Evolutionary conservation across 2,329 filamentous ascomycete genomes (phyloP).

Genomic region (Pseudogymnoascus sp.): DNA sequence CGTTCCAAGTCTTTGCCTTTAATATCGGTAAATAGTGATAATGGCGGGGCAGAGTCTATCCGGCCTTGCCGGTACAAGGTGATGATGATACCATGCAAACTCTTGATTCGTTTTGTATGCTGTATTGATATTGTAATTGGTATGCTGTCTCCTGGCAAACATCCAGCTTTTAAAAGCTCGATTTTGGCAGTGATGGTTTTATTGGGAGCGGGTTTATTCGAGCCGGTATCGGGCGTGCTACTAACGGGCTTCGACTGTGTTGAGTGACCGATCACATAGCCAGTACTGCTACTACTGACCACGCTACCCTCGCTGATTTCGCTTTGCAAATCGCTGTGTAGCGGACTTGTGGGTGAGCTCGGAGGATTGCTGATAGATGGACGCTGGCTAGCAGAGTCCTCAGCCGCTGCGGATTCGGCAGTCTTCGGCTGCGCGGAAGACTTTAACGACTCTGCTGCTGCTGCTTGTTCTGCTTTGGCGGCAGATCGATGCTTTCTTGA

Average conservation of each 20-base stretch:
- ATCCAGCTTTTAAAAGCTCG: constrained; percentile 74
- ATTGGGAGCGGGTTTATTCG: constrained; percentile 43
- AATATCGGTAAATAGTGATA: constrained; percentile 39
- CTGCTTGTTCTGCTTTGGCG: constrained; percentile 11
- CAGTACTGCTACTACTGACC: constrained; percentile 27
- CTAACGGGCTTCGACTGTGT: constrained; percentile 47
- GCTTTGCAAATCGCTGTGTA: constrained; percentile 51
- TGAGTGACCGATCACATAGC: constrained; percentile 32
- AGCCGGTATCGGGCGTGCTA: constrained; percentile 44
- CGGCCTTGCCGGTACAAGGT: constrained; percentile 86
- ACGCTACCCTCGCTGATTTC: constrained; percentile 63
- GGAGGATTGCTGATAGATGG: constrained; percentile 31
- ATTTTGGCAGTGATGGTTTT: constrained; percentile 82
- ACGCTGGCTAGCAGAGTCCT: constrained; percentile 28
- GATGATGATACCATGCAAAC: constrained; percentile 83
- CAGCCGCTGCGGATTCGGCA: constrained; percentile 21
- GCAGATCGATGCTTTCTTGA: constrained; percentile 48
- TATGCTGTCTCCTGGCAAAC: constrained; percentile 74
- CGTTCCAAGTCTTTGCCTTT: constrained; percentile 58
- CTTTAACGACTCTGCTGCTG: constrained; percentile 14
- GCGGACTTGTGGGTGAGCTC: constrained; percentile 38
- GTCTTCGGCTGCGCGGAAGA: neutral
- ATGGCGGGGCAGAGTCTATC: constrained; percentile 66
- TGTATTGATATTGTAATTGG: constrained; percentile 74
- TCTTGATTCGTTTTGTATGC: constrained; percentile 84